Percentiles rank a stretch among this genome's conserved stretches.
phyloP scores from a whole-genome alignment of 441 rosid genomes.

The Erodium texanum region DNA sequence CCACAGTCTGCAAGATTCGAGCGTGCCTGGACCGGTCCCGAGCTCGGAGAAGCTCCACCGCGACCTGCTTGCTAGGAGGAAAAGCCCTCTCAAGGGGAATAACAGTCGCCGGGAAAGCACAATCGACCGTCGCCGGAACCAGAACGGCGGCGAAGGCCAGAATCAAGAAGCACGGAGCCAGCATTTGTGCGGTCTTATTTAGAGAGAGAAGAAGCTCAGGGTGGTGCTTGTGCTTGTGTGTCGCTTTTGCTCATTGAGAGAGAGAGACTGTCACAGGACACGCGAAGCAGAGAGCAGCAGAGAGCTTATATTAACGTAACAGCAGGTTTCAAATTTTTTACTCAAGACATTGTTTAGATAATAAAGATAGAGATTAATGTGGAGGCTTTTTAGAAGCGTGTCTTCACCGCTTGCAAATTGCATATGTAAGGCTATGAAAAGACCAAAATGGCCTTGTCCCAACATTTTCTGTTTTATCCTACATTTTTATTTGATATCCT shows the following conservation, averaged over 20 bases:
- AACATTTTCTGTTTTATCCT: no score
- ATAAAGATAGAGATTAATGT: neutral
- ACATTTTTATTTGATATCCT: no score
- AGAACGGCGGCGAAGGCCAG: constrained; percentile 22
- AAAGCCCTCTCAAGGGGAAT: constrained; percentile 56
- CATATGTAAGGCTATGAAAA: neutral
- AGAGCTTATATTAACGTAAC: neutral
- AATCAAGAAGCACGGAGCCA: constrained; percentile 18
- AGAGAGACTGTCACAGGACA: constrained; percentile 17
- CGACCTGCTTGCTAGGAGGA: constrained; percentile 44
- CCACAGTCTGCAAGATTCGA: constrained; percentile 48
- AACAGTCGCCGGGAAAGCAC: constrained; percentile 28
- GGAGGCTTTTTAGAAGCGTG: constrained; percentile 4
- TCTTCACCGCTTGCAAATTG: neutral
- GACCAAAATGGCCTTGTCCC: neutral
- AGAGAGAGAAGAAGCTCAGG: constrained; percentile 8
- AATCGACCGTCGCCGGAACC: constrained; percentile 29
- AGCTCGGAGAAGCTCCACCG: constrained; percentile 45
- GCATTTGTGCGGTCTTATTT: constrained; percentile 29
- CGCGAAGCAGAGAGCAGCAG: neutral
- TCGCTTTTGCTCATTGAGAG: constrained; percentile 34
- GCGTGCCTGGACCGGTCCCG: constrained; percentile 64
- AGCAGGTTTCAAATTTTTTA: neutral
- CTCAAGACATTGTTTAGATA: neutral
- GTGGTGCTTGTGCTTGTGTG: neutral